Evolutionary conservation across 805 yeast species (phyloP), one percentile per base, ranked within the genome.

Genomic region (Candida bentonensis): DNA sequence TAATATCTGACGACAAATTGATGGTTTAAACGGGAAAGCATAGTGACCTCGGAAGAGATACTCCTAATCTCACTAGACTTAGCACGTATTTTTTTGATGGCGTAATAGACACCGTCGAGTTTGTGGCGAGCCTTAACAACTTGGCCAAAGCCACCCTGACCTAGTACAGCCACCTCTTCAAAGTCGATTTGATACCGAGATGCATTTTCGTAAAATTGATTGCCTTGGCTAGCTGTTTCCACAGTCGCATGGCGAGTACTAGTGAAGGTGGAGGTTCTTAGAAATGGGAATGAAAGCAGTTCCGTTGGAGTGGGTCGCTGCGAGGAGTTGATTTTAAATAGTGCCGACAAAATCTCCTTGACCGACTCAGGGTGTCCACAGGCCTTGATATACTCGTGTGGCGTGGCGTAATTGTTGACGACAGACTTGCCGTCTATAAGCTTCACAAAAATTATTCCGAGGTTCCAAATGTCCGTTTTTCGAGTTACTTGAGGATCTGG

Each of bases 101-200:
- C 99, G 60, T 92, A 92, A 53, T 83, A 84, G 15, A 96, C 72
- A 20, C 98, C 97, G 58, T 92, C 99, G 50, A 92, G 72, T 47
- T 88, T 74, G 59, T 88, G 89, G 48, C 98, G 69, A 0, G 92
- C 97, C 56, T 89, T 88, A n/a, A 92, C 96, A 5, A 92, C 99
- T 60, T 92, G 96, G 3, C 99, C 99, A 63, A 82, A 92, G 0
- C 94, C 99, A 33, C 99, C 99, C 53, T 79, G 77, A 2, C 99
- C 99, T 5, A 92, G 64, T 20, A 80, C 76, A 0, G 89, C 92
- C 39, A 86, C 82, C 58, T 92, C 98, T 60, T 92, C 98, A 61
- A 94, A 92, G 58, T 92, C 99, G 49, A 88, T 76, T 2, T 79
- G 82, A 58, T 89, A 92, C 50, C 98, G 69, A 0, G 95, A 86